Evolutionary conservation across 352 stramenopile genomes (phyloP), one percentile per base, ranked within the genome.

Genomic region (Phytopythium chamaehyphon): DNA sequence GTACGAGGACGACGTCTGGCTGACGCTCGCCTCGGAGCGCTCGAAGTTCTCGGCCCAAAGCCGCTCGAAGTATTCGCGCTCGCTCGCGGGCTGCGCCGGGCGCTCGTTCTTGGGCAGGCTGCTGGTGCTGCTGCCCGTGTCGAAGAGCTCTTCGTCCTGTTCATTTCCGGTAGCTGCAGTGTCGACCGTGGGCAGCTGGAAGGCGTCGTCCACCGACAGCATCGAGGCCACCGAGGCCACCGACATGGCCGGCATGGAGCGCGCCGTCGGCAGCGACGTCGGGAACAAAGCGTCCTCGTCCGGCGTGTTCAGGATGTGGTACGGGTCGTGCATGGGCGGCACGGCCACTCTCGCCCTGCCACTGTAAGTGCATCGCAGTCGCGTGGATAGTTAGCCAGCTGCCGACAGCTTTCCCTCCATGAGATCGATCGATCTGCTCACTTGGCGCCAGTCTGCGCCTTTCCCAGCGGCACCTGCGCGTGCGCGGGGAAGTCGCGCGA

Each of bases 11-110:
- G 75, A 86, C 15, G 78, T 82, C 66, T 81, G 82, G 43, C 63
- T 66, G 18, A 87, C 72, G 39, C 76, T 66, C 18, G 80, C 82
- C 48, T 88, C 78, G 8, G 79, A 90, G 16, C 83, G 80, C 45
- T 93, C 80, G 62, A 93, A 93, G 61, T 93, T 93, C 51, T 83
- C 74, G 15, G 80, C 73, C 82, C 82, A 93, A 47, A 90, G 70
- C 24, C 62, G 59, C 57, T 93, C 82, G 63, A 88, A 93, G 62
- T 90, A 93, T 56, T 90, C 79, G 42, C 82, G 75, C 57, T 93
- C 79, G 57, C 83, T 68, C 7, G 78, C 68, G 11, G 82, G 82
- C 26, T 93, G 82, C 7, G 79, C 58, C 14, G 82, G 82, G 28
- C 82, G 79, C 57, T 86, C 75, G 51, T 90, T 59, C 52, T 93